Percentiles rank a stretch among this genome's conserved stretches.
phyloP scores from a whole-genome alignment of 2,329 filamentous ascomycete species.

The Trichoderma endophyticum region DNA sequence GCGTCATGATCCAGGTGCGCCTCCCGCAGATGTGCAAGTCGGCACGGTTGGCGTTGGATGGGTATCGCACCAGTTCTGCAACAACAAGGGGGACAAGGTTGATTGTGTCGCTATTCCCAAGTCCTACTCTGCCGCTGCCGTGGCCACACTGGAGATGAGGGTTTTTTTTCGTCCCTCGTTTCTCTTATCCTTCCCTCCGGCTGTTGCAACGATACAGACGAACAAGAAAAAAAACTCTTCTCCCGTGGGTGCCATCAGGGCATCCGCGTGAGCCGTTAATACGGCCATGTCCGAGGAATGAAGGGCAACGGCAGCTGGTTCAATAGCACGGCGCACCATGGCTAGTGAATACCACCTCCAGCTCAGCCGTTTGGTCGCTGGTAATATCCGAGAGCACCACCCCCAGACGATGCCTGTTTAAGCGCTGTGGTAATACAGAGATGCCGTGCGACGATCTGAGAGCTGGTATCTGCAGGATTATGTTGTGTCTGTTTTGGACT shows the following conservation, averaged over 20 bases:
- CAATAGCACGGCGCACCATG: background rate
- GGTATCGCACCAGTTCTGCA: conserved; percentile 10
- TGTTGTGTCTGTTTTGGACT: background rate
- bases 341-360: conserved; percentile 11
- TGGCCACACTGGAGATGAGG: background rate
- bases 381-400: conserved; percentile 11
- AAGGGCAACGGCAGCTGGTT: background rate
- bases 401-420: conserved; percentile 2
- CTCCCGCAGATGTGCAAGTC: conserved; percentile 4
- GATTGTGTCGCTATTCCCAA: background rate
- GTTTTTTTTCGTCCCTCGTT: background rate
- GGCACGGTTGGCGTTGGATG: background rate
- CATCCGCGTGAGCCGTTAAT: conserved; percentile 8
- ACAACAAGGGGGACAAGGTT: background rate
- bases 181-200: background rate
- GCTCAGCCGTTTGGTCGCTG: conserved; percentile 6
- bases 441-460: conserved; percentile 11
- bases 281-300: conserved; percentile 9
- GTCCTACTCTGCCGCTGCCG: conserved; percentile 13
- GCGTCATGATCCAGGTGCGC: background rate
- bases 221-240: background rate
- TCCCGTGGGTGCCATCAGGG: background rate
- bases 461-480: conserved; percentile 5
- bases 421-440: conserved; percentile 1
- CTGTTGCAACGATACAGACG: background rate